Base-by-base conservation (phyloP, 2,329 filamentous ascomycete genomes). In the Talaromyces marneffei region DNA sequence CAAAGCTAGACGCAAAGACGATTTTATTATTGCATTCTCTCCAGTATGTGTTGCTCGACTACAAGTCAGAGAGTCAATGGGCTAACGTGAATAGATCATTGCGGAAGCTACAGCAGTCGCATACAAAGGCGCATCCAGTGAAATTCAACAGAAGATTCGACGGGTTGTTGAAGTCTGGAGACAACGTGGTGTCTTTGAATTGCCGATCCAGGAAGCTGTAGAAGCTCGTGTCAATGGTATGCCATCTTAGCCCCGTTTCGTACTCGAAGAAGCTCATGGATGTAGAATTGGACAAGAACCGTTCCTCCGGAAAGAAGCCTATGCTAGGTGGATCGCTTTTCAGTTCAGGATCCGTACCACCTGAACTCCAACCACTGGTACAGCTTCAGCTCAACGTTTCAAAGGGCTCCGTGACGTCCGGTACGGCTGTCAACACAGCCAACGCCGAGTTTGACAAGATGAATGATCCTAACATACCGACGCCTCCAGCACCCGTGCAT, bases 91-190 rank as follows among this genome's bases (percentile, higher is more conserved):
- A 6, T 66, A 83, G 81, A 81, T 96, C 67, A 90, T 99, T 65
- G 91, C 91, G 20, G 94, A 99, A 74, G 93, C 92, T n/a, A 88
- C 89, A 9, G 83, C 90, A 14, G 82, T 85, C n/a, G 93, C 94
- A 40, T 99, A 97, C 75, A 96, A 93, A 75, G 91, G 92, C 63
- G 88, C 92, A 1, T 86, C 90, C 7, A 83, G 86, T 39, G 93
- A 99, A 57, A 86, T 96, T 29, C 94, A 97, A 73, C 84, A 85
- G 62, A 97, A 97, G 74, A 81, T 99, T 39, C 85, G 89, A 63
- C 85, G 94, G 33, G 93, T 97, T 0, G 85, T 97, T 2, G 93
- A 97, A 70, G 94, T 99, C 18, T 99, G 94, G 94, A 88, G 88
- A 71, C 87, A 93, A 69, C 84, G 94, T 37, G 79, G 81, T 57